phyloP scores from a whole-genome alignment of 148 eudicot genomes.

The Simmondsia chinensis region DNA sequence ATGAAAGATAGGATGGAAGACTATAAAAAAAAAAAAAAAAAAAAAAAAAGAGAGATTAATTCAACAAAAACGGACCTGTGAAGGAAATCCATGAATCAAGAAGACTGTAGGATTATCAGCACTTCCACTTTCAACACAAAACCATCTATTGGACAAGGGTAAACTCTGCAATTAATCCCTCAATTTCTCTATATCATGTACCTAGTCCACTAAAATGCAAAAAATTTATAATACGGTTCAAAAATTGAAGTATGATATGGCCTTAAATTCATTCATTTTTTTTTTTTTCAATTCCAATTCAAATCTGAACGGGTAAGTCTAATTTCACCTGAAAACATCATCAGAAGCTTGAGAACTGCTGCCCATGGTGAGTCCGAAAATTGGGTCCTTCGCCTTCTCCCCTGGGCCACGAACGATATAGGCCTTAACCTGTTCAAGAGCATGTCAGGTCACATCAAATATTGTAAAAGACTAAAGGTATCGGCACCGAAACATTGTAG shows the following conservation, averaged over 20 bases:
- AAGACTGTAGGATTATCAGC: slow-evolving; percentile 56
- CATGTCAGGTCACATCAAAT: not conserved
- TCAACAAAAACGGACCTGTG: slow-evolving; percentile 55
- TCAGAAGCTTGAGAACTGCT: slow-evolving; percentile 73
- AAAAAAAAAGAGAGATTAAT: not conserved
- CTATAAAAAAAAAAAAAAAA: no score
- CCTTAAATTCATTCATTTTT: no score
- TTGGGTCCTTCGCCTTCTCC: slow-evolving; percentile 89
- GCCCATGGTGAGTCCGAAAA: slow-evolving; percentile 86
- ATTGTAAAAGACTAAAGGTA: not conserved
- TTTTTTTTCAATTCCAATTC: not conserved
- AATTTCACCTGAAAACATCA: slow-evolving; percentile 76
- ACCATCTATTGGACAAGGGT: slow-evolving; percentile 90
- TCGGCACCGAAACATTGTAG: no score
- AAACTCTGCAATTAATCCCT: slow-evolving; percentile 71
- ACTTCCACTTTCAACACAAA: slow-evolving; percentile 87
- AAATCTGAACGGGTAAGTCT: slow-evolving; percentile 2
- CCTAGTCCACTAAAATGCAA: slow-evolving; percentile 13
- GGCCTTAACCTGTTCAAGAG: slow-evolving; percentile 62
- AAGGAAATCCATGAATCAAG: slow-evolving; percentile 94
- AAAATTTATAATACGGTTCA: slow-evolving; percentile 2
- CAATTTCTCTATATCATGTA: slow-evolving; percentile 45
- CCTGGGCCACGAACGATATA: slow-evolving; percentile 61
- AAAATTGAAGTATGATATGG: no score
- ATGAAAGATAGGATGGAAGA: no score